phyloP scores from a whole-genome alignment of 148 eudicot genomes.

The Cornus controversa region DNA sequence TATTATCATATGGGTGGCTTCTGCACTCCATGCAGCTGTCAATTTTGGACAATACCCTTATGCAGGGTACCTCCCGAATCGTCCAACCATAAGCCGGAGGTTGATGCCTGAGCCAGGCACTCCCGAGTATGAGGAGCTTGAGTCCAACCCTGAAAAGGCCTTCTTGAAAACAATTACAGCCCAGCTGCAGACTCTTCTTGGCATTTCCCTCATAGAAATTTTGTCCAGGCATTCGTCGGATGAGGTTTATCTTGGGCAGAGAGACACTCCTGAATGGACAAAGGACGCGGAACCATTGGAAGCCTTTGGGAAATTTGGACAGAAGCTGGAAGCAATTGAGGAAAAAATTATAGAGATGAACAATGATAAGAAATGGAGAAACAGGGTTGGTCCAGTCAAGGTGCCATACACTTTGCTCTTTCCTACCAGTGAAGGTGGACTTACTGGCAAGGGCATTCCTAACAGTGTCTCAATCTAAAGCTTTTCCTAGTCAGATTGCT shows the following conservation, averaged over 20 bases:
- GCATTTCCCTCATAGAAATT: slow-evolving; percentile 30
- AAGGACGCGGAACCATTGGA: slow-evolving; percentile 18
- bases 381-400: slow-evolving; percentile 36
- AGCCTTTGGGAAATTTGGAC: slow-evolving; percentile 27
- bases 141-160: slow-evolving; percentile 23
- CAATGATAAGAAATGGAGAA: slow-evolving; percentile 17
- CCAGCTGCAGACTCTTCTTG: slow-evolving; percentile 31
- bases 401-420: slow-evolving; percentile 32
- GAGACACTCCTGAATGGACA: slow-evolving; percentile 32
- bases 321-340: slow-evolving; percentile 22
- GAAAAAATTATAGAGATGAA: slow-evolving; percentile 21
- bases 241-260: slow-evolving; percentile 29
- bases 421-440: slow-evolving; percentile 31
- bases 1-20: slow-evolving; percentile 32
- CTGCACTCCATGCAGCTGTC: slow-evolving; percentile 41
- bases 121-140: slow-evolving; percentile 29
- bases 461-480: slow-evolving; percentile 31
- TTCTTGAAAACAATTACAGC: slow-evolving; percentile 32
- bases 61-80: slow-evolving; percentile 29
- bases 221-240: slow-evolving; percentile 31
- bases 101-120: slow-evolving; percentile 35
- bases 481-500: not conserved
- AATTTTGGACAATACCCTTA: slow-evolving; percentile 40
- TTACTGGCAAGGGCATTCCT: slow-evolving; percentile 36
- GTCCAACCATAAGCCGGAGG: slow-evolving; percentile 31